A percentile compares a stretch with the other conserved stretches of the same genome.
Conservation (phyloP, 2,329 filamentous ascomycete species). For the Geosmithia morbida region DNA sequence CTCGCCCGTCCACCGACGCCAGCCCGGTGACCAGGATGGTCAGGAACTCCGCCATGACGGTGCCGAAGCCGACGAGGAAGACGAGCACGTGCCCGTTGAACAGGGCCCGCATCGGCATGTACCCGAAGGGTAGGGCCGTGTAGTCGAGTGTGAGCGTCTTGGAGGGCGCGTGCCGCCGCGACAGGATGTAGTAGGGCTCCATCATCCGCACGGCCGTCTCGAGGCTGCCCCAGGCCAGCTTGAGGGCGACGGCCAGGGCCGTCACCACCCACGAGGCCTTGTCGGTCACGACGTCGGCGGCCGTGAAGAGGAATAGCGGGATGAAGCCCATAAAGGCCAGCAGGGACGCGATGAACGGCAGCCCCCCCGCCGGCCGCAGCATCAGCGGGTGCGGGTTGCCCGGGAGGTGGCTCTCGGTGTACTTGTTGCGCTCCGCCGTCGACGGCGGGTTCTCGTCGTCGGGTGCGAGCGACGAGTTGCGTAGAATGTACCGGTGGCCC, state of each 20-base stretch:
- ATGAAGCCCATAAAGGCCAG: constrained; percentile 41
- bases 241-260: constrained; percentile 48
- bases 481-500: constrained; percentile 50
- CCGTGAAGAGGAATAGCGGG: constrained; percentile 47
- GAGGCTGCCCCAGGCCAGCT: constrained; percentile 53
- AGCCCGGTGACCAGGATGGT: constrained; percentile 56
- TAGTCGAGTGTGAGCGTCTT: constrained; percentile 59
- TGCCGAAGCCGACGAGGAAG: constrained; percentile 54
- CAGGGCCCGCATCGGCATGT: constrained; percentile 46
- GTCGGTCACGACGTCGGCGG: constrained; percentile 38
- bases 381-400: constrained; percentile 56
- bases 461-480: constrained; percentile 57
- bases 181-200: constrained; percentile 61
- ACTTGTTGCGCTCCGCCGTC: constrained; percentile 9
- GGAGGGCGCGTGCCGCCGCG: constrained; percentile 47
- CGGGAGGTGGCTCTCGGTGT: constrained; percentile 32
- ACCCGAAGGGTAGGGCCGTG: constrained; percentile 55
- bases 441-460: constrained; percentile 34
- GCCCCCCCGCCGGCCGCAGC: constrained; percentile 42
- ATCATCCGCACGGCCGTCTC: constrained; percentile 59
- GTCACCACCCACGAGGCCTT: constrained; percentile 53
- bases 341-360: constrained; percentile 46
- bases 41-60: constrained; percentile 58
- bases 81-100: constrained; percentile 51
- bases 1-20: constrained; percentile 46